A percentile compares a stretch with the other conserved stretches of the same genome.
These are phyloP conservation scores for Mesotaenium endlicherianum DNA, from an alignment of 139 green algal species.

Conservation along the genomic window DNA sequence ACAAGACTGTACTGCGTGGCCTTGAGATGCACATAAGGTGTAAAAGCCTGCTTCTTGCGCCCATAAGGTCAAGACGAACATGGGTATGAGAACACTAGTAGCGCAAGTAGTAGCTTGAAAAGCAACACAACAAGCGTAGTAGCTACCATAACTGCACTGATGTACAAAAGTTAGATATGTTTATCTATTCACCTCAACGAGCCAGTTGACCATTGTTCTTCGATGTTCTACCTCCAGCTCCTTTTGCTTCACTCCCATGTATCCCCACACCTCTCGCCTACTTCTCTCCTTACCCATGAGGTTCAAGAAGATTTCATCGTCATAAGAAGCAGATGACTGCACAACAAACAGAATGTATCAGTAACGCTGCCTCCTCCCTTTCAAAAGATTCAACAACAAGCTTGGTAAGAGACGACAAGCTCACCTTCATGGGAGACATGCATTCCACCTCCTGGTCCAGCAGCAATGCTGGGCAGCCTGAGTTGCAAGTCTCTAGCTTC, in stretches of 20 bases:
- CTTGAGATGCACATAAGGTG: background rate
- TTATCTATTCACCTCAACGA: constrained; percentile 37
- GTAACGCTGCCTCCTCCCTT: too few relatives aligned
- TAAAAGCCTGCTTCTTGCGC: background rate
- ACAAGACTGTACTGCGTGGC: background rate
- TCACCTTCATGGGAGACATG: too few relatives aligned
- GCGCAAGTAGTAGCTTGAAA: background rate
- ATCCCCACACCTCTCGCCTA: too few relatives aligned
- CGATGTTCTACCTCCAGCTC: constrained; percentile 28
- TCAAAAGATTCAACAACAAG: too few relatives aligned
- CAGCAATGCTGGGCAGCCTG: too few relatives aligned
- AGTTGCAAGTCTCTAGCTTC: too few relatives aligned
- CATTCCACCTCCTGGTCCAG: too few relatives aligned
- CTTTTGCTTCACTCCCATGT: constrained; percentile 21
- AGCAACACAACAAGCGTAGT: background rate
- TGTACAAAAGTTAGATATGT: background rate
- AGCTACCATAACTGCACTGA: background rate
- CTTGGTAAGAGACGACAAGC: too few relatives aligned
- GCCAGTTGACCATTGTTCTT: constrained; percentile 49
- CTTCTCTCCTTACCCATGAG: too few relatives aligned
- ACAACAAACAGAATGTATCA: too few relatives aligned
- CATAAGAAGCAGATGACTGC: too few relatives aligned
- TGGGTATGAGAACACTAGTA: background rate
- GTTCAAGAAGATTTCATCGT: too few relatives aligned
- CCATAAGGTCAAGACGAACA: background rate